Conservation (phyloP, 2,329 filamentous ascomycete genomes). For the Diaporthe ampelina region DNA sequence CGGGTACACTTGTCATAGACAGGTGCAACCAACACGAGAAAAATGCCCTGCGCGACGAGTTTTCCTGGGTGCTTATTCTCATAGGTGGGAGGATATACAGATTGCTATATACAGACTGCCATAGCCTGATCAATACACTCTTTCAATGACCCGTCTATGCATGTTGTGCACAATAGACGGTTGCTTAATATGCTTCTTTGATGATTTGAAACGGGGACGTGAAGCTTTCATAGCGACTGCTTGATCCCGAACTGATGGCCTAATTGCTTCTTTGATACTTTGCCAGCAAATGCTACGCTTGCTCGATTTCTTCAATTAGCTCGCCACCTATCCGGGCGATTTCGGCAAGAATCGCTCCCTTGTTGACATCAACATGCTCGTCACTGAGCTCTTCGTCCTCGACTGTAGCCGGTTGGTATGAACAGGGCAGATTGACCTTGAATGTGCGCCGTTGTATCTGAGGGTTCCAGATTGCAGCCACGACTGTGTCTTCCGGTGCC, state of each 20-base stretch:
- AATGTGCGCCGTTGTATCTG: slow-evolving; percentile 70
- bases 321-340: slow-evolving; percentile 78
- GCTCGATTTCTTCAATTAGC: slow-evolving; percentile 78
- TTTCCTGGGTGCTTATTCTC: neutral
- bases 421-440: slow-evolving; percentile 79
- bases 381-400: slow-evolving; percentile 52
- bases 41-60: neutral
- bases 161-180: no score
- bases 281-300: neutral
- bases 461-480: slow-evolving; percentile 73
- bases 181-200: neutral
- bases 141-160: neutral
- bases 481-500: slow-evolving; percentile 65
- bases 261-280: neutral
- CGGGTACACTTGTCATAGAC: neutral
- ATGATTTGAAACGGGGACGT: no score
- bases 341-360: slow-evolving; percentile 76
- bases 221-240: neutral
- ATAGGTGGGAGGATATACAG: neutral
- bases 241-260: neutral
- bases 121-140: slow-evolving; percentile 10
- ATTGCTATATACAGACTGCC: neutral
- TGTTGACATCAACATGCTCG: slow-evolving; percentile 73
- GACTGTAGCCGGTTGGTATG: slow-evolving; percentile 66
- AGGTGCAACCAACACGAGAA: neutral